Percentiles rank a stretch among this genome's conserved stretches.
Conservation (phyloP, 2,329 filamentous ascomycete genomes). For the Neopestalotiopsis sp. region DNA sequence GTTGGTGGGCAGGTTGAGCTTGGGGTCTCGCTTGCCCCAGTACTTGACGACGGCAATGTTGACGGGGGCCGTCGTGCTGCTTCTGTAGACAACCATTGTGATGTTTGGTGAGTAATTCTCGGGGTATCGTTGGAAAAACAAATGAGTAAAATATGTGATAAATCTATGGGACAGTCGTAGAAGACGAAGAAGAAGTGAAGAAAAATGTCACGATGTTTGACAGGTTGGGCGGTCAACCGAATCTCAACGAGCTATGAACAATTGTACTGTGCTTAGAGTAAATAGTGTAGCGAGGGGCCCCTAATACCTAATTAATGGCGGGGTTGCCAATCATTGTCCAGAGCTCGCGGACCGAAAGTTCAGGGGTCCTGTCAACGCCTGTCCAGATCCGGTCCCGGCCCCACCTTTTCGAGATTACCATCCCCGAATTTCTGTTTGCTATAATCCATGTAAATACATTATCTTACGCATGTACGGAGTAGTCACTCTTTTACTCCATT, state of each 20-base stretch:
- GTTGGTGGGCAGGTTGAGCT: conserved; percentile 96
- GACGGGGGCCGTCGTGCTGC: conserved; percentile 94
- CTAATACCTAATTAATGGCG: background rate
- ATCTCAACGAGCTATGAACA: background rate
- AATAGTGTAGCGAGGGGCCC: background rate
- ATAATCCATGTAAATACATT: too few relatives aligned
- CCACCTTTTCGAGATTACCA: background rate
- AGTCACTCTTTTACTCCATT: too few relatives aligned
- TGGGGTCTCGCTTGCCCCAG: conserved; percentile 96
- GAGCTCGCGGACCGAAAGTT: background rate
- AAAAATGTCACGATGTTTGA: background rate
- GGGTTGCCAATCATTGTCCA: background rate
- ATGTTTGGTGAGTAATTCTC: background rate
- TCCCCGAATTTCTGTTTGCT: background rate
- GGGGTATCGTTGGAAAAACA: background rate
- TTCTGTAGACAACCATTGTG: conserved; percentile 73
- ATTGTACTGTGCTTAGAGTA: background rate
- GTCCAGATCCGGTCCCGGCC: background rate
- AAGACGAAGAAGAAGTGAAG: background rate
- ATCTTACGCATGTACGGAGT: too few relatives aligned
- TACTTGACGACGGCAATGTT: conserved; percentile 99
- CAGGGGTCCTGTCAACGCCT: background rate
- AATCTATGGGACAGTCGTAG: background rate
- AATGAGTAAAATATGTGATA: background rate
- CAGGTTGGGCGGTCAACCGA: background rate